Evolutionary conservation across 371 early-diverging fungal genomes (phyloP), one percentile per base, ranked within the genome.

Genomic region (Actinomucor elegans): DNA sequence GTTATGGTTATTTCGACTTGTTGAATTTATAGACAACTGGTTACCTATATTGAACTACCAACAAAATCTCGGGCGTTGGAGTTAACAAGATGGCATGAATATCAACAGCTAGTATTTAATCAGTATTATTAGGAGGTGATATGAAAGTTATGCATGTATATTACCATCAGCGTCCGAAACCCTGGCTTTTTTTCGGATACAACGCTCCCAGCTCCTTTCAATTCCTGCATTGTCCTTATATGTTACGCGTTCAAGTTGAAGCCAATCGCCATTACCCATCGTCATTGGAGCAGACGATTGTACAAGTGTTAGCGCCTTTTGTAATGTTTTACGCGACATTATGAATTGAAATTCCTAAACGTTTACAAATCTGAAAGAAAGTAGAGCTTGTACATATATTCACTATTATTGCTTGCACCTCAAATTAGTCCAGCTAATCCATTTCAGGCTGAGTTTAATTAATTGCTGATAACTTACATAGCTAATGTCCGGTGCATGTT

Each of bases 11-110:
- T n/a, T n/a, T n/a, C n/a, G n/a, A n/a, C n/a, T n/a, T n/a, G n/a
- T n/a, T n/a, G n/a, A n/a, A n/a, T n/a, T n/a, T n/a, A n/a, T n/a
- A n/a, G n/a, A n/a, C n/a, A n/a, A n/a, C n/a, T n/a, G 15, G 14
- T 4, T 57, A 62, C 71, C 71, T 71, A 32, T 80, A 87, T 50
- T 87, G 87, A 17, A 84, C 52, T 0, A 84, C 83, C 6, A 84
- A 58, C 24, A 85, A 52, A 36, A 84, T 35, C 15, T 74, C 65
- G 3, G 86, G 81, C 8, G 54, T 42, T 26, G 62, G 67, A 4
- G 59, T 63, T n/a, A 52, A 40, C 12, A 78, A 31, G 26, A 78
- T 54, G 14, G 71, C 79, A 38, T 78, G 77, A 31, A 81, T 71
- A 60, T 81, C 81, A 14, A 78, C 67, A 36, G 81, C 81, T 76